Base-by-base conservation (phyloP, 2,329 filamentous ascomycete genomes). In the Cladosporium halotolerans region DNA sequence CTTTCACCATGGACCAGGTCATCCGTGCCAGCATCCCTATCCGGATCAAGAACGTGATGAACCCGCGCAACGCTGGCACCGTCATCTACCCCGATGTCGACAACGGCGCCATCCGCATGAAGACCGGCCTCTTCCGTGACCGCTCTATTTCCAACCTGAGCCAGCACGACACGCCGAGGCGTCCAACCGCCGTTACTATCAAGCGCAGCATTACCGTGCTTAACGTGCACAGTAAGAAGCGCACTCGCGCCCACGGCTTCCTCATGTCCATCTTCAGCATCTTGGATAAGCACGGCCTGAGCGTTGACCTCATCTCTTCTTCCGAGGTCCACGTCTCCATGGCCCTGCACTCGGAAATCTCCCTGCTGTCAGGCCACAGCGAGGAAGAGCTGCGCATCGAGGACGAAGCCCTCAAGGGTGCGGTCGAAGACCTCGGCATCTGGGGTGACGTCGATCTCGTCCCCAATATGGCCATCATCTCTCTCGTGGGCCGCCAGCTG, bases 301-400 rank as follows among this genome's bases (percentile, higher is more conserved):
- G 89, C 0, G 93, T 99, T 45, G 93, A 99, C 69, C 81, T 99
- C 60, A 97, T 99, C 68, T 96, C 92, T 44, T 96, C 90, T 2
- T 91, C 85, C 57, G 93, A 99, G 75, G 93, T 97, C 10, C 93
- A 99, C 68, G 91, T 99, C 19, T 96, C 91, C 50, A 91, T 99
- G 84, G 93, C 95, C 8, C 84, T 99, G 57, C 92, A 97, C 71
- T 87, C 87, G 0, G 87, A 90, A 61, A 75, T 76, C 43, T 79
- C 78, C 7, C 69, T 84, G 38, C 68, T 77, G 11, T 73, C 69
- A 45, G 73, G 73, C 23, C 70, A 70, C 10, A 71, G 72, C 49
- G 66, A 66, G 45, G 74, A 77, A 43, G 74, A 77, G 58, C 69
- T 77, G 54, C 69, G 66, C 55, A 77, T 78, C 62, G 68, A 74